Evolutionary conservation across 345 rosid species (phyloP).

Genomic region (Camelina neglecta): DNA sequence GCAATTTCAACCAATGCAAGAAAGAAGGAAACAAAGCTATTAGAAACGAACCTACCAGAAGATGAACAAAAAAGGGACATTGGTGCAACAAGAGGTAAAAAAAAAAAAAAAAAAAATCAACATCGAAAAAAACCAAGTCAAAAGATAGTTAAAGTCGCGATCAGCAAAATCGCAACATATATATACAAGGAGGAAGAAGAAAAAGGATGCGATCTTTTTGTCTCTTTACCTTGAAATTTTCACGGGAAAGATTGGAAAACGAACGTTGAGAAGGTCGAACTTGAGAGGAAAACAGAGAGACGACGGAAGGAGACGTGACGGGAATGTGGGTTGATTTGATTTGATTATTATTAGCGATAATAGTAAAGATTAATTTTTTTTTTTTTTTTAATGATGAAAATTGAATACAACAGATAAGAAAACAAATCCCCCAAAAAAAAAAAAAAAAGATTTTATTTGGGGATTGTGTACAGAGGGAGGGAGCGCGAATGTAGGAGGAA

Average conservation of each 20-base stretch:
- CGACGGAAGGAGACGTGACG: constrained; percentile 37
- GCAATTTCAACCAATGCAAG: constrained; percentile 9
- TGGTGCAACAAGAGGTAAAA: constrained; percentile 34
- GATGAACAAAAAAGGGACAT: not conserved
- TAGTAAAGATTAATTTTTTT: constrained; percentile 6
- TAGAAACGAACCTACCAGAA: not conserved
- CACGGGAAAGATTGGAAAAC: constrained; percentile 11
- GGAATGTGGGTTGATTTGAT: constrained; percentile 41
- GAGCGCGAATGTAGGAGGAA: constrained; percentile 43
- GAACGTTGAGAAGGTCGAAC: constrained; percentile 38
- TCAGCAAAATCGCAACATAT: constrained; percentile 8
- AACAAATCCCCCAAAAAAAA: not conserved
- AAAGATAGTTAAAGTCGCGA: constrained; percentile 23
- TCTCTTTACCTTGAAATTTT: constrained; percentile 27
- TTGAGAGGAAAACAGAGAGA: constrained; percentile 33
- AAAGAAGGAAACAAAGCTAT: not conserved
- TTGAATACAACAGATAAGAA: constrained; percentile 17
- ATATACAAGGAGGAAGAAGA: not conserved
- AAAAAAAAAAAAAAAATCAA: not conserved
- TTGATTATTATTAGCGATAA: constrained; percentile 15
- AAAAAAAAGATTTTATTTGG: constrained; percentile 17
- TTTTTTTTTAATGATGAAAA: not conserved
- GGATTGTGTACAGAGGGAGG: constrained; percentile 30
- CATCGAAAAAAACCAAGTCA: constrained; percentile 23
- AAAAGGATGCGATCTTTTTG: constrained; percentile 22